Conservation (phyloP, 306 rosid species). For the Dalbergia cochinchinensis region DNA sequence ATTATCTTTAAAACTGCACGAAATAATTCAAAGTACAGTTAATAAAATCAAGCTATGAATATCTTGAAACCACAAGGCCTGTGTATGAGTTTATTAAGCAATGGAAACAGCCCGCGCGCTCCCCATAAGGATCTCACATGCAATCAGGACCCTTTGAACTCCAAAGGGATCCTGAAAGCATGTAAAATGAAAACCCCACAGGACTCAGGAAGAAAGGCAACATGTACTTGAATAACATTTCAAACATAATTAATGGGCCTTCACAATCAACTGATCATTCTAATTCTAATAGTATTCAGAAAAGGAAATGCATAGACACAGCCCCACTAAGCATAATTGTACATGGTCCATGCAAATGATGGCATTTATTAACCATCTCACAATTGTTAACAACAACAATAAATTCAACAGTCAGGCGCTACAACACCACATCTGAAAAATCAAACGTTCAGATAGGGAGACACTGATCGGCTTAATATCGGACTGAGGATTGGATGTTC, state of each 20-base stretch:
- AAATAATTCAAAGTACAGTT: neutral
- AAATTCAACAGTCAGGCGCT: conserved; percentile 74
- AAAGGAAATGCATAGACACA: conserved; percentile 38
- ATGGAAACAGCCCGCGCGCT: neutral
- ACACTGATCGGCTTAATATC: conserved; percentile 34
- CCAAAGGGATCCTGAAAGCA: neutral
- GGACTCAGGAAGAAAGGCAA: conserved; percentile 19
- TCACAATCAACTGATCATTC: conserved; percentile 55
- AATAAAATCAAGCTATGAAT: conserved; percentile 5
- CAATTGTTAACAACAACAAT: conserved; percentile 66
- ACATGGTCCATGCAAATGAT: conserved; percentile 64
- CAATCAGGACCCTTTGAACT: neutral
- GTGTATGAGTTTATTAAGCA: neutral
- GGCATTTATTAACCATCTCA: conserved; percentile 83
- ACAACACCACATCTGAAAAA: conserved; percentile 61
- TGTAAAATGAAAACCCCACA: conserved; percentile 16
- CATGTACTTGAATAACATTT: conserved; percentile 57
- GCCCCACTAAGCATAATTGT: conserved; percentile 48
- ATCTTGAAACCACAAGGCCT: conserved; percentile 24
- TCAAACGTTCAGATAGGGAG: conserved; percentile 42
- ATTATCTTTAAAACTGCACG: neutral
- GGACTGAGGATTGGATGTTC: conserved; percentile 53
- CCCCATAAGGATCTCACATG: no score
- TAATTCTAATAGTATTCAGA: conserved; percentile 25
- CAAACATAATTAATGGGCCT: conserved; percentile 54